These are phyloP conservation scores for Sarocladium oryzae DNA, from an alignment of 2,329 filamentous ascomycete species.

Conservation along the genomic window DNA sequence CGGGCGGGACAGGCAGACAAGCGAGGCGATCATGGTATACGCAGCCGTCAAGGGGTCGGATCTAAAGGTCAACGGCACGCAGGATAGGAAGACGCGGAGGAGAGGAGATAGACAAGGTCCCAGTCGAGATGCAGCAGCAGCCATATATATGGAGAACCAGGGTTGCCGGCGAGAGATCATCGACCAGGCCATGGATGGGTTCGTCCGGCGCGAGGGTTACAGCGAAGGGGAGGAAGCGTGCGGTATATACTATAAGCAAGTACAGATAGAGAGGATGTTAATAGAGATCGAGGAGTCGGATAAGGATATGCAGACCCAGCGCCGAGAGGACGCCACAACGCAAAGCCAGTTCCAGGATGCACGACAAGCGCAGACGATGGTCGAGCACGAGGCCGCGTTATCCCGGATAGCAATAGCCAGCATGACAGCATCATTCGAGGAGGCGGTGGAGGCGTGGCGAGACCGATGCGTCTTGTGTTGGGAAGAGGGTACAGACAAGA, in stretches of 20 bases:
- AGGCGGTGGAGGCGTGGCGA: too few species aligned
- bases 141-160: neutral
- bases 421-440: too few species aligned
- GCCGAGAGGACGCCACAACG: neutral
- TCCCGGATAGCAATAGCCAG: too few species aligned
- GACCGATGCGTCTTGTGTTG: too few species aligned
- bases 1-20: neutral
- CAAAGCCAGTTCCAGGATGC: neutral
- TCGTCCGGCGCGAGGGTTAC: neutral
- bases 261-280: neutral
- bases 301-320: neutral
- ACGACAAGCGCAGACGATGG: neutral
- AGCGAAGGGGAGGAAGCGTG: neutral
- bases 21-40: constrained; percentile 1
- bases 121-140: neutral
- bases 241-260: neutral
- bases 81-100: neutral
- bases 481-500: too few species aligned
- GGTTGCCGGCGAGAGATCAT: neutral
- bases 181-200: neutral
- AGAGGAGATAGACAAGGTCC: neutral
- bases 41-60: neutral
- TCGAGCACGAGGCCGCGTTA: neutral
- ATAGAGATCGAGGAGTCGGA: neutral
- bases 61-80: neutral